Evolutionary conservation across 2,329 filamentous ascomycete species (phyloP), one percentile per base, ranked within the genome.

Genomic region (Arachnomyces sp.): DNA sequence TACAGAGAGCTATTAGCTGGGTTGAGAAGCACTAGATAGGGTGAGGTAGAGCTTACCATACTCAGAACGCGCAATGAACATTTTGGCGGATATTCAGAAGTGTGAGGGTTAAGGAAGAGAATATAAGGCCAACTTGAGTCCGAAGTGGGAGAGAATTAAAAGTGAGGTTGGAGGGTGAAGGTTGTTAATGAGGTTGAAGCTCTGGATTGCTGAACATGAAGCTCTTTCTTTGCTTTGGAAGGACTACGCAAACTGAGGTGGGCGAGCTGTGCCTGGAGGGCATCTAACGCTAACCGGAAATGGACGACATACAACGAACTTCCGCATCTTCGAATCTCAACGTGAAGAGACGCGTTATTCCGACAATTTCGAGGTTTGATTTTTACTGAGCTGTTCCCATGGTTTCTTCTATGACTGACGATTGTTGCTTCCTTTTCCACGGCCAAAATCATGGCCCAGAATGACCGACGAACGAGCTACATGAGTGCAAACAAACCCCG

Each of bases 21-120:
- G 40, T 47, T 50, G 45, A 49, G 46, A 18, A 42, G 32, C 17
- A 38, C 20, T 35, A 8, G 25, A 31, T 15, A 17, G 7, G n/a
- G 28, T n/a, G 29, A 31, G 49, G 40, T 38, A 44, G 40, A 60
- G 64, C 82, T 73, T 77, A 92, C 90, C 92, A 74, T 98, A 98
- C 90, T 98, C 92, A 65, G 90, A 96, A 73, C 92, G 86, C 77
- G 92, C 89, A 79, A 98, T 96, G 79, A 98, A 98, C 92, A 94
- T 94, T 58, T 72, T 87, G 77, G 62, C 13, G 15, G 33, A 25
- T n/a, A 18, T 34, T 5, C 35, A 15, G 39, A 31, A 33, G 29
- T 36, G 31, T 34, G 43, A 28, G 14, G 30, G 34, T 28, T 30
- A 33, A 14, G 42, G 33, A 37, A 34, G 36, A 43, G 40, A 40